Base-by-base conservation (phyloP, 768 basidiomycete species). In the Tulasnella sp. region DNA sequence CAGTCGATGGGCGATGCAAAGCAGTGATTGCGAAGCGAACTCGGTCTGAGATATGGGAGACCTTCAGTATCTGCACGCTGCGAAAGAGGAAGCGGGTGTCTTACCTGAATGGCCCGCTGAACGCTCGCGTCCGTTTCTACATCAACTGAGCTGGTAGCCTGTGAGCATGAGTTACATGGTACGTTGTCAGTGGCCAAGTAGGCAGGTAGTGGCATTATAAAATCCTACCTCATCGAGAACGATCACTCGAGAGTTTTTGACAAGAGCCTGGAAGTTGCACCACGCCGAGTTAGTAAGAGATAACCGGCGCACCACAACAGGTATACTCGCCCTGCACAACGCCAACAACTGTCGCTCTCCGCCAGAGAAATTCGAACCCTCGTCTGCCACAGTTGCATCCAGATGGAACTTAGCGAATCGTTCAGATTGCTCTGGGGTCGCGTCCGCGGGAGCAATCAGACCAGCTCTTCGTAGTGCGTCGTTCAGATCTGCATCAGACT, bases 161-260 rank as follows among this genome's bases (percentile, higher is more conserved):
- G 5, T 38, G 34, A 5, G 34, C 7, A 38, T 5, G 15, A 38
- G 34, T 7, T 7, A 38, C 34, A 38, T 15, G 34, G 5, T 15
- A 15, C 34, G 34, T 15, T 38, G 34, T 38, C 15, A 98, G 92
- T 68, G 87, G 88, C 60, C 82, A 74, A 72, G 96, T 92, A 0
- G 90, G 93, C 70, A 88, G 89, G 64, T 84, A 86, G 65, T 92
- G 89, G 27, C 92, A 87, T 10, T 85, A 87, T n/a, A 15, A 38
- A 87, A 84, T 50, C 90, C 92, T 0, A 91, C 91, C 73, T 93
- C 92, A 68, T 96, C 92, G 10, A 97, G 75, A 48, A 96, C 82
- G 50, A 93, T 81, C 30, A 38, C 34, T 15, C 34, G 34, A 38
- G 34, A 38, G 15, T 38, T 38, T 15, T 38, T 38, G 34, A 38